phyloP scores from a whole-genome alignment of 2,329 filamentous ascomycete species.

The Epichloe aotearoae region DNA sequence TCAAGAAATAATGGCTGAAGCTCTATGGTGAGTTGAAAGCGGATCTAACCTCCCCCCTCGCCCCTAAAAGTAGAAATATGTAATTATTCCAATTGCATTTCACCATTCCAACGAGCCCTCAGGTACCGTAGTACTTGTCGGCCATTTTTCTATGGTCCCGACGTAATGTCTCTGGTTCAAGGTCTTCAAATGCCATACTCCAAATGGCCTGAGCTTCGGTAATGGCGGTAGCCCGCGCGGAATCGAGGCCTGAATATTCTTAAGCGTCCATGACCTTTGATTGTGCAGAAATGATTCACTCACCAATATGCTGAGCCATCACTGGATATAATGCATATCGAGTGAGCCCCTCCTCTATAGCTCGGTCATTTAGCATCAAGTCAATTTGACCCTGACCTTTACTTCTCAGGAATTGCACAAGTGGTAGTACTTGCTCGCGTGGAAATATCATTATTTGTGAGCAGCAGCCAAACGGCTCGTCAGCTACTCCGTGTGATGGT shows the following conservation, averaged over 20 bases:
- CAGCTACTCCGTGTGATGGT: not conserved
- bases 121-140: not conserved
- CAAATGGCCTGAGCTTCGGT: not conserved
- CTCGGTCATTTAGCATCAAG: not conserved
- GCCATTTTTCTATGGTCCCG: not conserved
- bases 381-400: not conserved
- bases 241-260: not conserved
- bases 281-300: not conserved
- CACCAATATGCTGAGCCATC: not conserved
- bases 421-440: not conserved
- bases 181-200: slow-evolving; percentile 1
- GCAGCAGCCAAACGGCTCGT: slow-evolving; percentile 1
- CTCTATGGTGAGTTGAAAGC: too few relatives aligned
- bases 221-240: not conserved
- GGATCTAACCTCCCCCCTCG: too few relatives aligned
- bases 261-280: not conserved
- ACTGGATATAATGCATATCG: not conserved
- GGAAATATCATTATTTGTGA: not conserved
- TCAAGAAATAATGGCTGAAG: too few relatives aligned
- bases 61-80: too few relatives aligned
- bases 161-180: not conserved
- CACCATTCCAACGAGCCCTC: not conserved
- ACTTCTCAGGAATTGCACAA: not conserved
- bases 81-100: too few relatives aligned
- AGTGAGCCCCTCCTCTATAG: not conserved